Conservation (phyloP, 306 rosid species). For the Vigna unguiculata region DNA sequence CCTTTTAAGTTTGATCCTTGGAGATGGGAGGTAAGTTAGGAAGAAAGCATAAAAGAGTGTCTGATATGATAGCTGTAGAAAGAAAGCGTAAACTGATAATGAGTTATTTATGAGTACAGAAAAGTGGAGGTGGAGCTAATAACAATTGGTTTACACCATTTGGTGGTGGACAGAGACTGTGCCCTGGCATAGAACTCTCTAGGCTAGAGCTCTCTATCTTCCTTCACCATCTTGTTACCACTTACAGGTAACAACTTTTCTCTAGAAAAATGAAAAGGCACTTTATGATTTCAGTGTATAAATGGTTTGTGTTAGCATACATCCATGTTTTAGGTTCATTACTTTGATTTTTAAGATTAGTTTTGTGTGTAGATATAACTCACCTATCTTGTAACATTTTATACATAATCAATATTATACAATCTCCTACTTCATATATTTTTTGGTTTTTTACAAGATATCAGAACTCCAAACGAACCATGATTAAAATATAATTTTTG, state of each 20-base stretch:
- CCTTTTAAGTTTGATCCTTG: slow-evolving; percentile 83
- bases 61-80: not conserved
- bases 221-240: slow-evolving; percentile 74
- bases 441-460: too few relatives aligned
- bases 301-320: too few relatives aligned
- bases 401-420: too few relatives aligned
- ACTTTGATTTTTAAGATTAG: too few relatives aligned
- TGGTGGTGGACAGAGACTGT: slow-evolving; percentile 95
- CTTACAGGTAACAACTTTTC: slow-evolving; percentile 54
- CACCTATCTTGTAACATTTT: too few relatives aligned
- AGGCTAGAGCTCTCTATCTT: slow-evolving; percentile 74
- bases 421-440: too few relatives aligned
- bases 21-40: slow-evolving; percentile 85
- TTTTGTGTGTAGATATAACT: too few relatives aligned
- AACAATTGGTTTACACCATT: slow-evolving; percentile 77
- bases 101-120: slow-evolving; percentile 37
- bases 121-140: slow-evolving; percentile 47
- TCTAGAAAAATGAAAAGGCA: slow-evolving; percentile 3
- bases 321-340: too few relatives aligned
- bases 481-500: too few relatives aligned
- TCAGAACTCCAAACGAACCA: too few relatives aligned
- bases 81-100: not conserved
- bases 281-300: slow-evolving; percentile 20
- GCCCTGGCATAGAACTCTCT: slow-evolving; percentile 92
- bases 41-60: not conserved